phyloP scores from a whole-genome alignment of 2,329 filamentous ascomycete genomes.

The Raffaelea ambrosiae region DNA sequence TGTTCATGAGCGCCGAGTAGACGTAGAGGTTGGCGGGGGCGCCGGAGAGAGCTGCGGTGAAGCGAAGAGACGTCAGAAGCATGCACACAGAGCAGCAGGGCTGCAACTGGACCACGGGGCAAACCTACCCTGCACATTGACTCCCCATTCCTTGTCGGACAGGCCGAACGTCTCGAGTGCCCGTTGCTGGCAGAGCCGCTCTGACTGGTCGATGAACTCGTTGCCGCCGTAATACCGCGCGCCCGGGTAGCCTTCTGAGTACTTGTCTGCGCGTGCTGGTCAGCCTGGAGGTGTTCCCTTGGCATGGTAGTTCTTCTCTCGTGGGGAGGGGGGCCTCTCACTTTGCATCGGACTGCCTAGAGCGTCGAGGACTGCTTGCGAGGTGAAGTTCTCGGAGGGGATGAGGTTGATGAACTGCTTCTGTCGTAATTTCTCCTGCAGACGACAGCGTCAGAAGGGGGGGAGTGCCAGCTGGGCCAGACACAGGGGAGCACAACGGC shows the following conservation, averaged over 20 bases:
- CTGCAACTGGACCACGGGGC: too few species aligned
- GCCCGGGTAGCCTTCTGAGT: conserved; percentile 95
- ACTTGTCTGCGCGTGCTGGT: conserved; percentile 59
- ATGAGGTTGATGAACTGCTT: conserved; percentile 98
- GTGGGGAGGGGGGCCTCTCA: conserved; percentile 22
- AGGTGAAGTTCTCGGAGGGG: conserved; percentile 92
- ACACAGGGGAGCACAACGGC: conserved; percentile 4
- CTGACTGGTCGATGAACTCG: conserved; percentile 87
- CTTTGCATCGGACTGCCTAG: conserved; percentile 93
- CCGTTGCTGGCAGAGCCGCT: conserved; percentile 81
- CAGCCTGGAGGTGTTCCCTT: neutral
- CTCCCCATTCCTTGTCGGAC: conserved; percentile 82
- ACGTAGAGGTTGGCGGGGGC: conserved; percentile 76
- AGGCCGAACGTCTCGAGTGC: conserved; percentile 82
- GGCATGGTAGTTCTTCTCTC: neutral
- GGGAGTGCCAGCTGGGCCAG: neutral
- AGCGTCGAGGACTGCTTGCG: conserved; percentile 83
- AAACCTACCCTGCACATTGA: conserved; percentile 78
- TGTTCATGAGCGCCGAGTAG: conserved; percentile 86
- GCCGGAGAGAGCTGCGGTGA: conserved; percentile 60
- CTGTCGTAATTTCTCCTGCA: conserved; percentile 85
- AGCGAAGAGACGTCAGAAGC: too few species aligned
- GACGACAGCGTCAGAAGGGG: neutral
- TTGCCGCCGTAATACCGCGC: conserved; percentile 96
- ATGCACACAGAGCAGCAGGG: too few species aligned